Conservation (phyloP, 2,329 filamentous ascomycete genomes). For the Colletotrichum orbiculare region DNA sequence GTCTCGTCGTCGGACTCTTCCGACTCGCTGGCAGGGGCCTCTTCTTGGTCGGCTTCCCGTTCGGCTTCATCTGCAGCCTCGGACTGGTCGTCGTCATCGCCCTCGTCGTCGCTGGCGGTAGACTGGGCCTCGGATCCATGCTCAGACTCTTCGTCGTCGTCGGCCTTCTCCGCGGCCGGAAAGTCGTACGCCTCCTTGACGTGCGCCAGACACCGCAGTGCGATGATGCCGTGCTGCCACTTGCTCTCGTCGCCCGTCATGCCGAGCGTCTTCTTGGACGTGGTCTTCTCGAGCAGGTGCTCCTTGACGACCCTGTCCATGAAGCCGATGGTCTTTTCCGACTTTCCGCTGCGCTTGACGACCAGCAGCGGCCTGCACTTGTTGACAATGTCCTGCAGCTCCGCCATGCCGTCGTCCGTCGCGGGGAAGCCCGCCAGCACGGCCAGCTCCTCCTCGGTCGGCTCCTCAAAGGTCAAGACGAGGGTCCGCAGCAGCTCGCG, state of each 20-base stretch:
- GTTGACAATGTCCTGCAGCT: conserved; percentile 49
- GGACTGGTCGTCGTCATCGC: conserved; percentile 21
- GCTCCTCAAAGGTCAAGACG: conserved; percentile 54
- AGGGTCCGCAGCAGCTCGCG: conserved; percentile 55
- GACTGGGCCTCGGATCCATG: conserved; percentile 3
- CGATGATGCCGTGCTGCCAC: conserved; percentile 55
- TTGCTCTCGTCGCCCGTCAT: conserved; percentile 52
- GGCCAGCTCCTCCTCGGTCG: conserved; percentile 50
- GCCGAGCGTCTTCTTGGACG: conserved; percentile 44
- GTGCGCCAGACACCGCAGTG: conserved; percentile 51
- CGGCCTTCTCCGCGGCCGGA: conserved; percentile 27
- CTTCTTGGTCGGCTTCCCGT: background rate
- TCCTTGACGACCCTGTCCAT: conserved; percentile 50
- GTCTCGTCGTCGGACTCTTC: conserved; percentile 28
- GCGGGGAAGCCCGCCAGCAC: conserved; percentile 50
- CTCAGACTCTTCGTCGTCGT: background rate
- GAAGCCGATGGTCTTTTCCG: conserved; percentile 39
- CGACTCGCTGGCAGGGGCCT: conserved; percentile 2
- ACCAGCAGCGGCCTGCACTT: conserved; percentile 50
- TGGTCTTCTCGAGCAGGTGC: conserved; percentile 51
- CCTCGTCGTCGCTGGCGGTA: background rate
- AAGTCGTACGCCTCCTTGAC: conserved; percentile 49
- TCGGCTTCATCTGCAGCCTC: background rate
- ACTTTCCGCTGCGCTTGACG: conserved; percentile 30
- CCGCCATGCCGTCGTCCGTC: conserved; percentile 44